phyloP scores from a whole-genome alignment of 768 basidiomycete genomes.

The Megacollybia marginata region DNA sequence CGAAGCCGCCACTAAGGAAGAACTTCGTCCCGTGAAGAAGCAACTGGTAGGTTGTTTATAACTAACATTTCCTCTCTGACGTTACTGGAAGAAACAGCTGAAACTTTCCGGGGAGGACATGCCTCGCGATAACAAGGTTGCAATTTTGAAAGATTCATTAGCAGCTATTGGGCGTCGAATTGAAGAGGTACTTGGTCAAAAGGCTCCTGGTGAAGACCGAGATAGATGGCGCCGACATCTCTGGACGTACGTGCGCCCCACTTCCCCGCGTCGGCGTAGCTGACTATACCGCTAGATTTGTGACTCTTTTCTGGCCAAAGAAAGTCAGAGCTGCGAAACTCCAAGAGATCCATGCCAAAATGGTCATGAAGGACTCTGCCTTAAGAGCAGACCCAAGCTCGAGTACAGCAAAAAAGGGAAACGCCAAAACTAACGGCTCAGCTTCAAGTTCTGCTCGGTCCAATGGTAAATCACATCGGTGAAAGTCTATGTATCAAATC shows the following conservation, averaged over 20 bases:
- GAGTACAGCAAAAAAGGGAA: conserved; percentile 50
- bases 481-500: conserved; percentile 3
- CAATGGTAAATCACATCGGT: conserved; percentile 40
- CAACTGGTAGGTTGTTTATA: conserved; percentile 60
- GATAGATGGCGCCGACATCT: conserved; percentile 88
- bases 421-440: conserved; percentile 49
- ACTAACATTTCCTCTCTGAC: conserved; percentile 1
- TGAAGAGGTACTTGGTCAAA: conserved; percentile 69
- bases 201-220: conserved; percentile 74
- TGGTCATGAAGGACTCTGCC: conserved; percentile 82
- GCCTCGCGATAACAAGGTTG: conserved; percentile 93
- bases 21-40: conserved; percentile 93
- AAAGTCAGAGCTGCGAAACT: conserved; percentile 91
- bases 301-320: conserved; percentile 96
- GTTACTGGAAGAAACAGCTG: conserved; percentile 71
- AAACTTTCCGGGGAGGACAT: conserved; percentile 91
- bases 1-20: conserved; percentile 86
- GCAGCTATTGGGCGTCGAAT: conserved; percentile 91
- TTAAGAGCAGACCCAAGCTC: conserved; percentile 50
- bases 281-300: conserved; percentile 51
- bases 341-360: conserved; percentile 93
- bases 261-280: background rate
- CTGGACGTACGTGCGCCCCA: conserved; percentile 74
- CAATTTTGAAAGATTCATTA: conserved; percentile 91
- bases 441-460: conserved; percentile 38